Conservation (phyloP, 257 asterid species). For the Solanum ossicruentum region DNA sequence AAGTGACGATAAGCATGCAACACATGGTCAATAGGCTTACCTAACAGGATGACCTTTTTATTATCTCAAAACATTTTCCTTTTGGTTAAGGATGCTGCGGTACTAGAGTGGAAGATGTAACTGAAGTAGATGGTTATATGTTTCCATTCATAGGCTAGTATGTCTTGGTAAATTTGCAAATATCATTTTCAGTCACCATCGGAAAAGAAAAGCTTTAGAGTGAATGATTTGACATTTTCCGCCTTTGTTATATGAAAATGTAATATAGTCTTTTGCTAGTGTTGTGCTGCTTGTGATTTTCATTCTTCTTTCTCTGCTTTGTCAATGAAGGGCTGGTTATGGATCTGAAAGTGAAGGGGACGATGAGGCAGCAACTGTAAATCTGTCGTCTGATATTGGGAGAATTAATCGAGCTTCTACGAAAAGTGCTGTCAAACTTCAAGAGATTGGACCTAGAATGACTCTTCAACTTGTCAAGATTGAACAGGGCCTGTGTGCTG, state of each 20-base stretch:
- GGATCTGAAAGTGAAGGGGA: slow-evolving; percentile 95
- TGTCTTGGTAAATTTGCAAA: neutral
- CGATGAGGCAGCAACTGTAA: slow-evolving; percentile 87
- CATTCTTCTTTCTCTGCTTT: neutral
- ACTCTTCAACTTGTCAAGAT: slow-evolving; percentile 60
- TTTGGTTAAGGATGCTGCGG: neutral
- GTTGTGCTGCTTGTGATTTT: neutral
- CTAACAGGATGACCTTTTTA: neutral
- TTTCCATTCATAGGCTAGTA: neutral
- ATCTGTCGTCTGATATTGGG: slow-evolving; percentile 53
- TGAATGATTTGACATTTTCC: neutral
- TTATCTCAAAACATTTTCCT: neutral
- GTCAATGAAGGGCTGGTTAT: slow-evolving; percentile 64
- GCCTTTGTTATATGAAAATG: neutral
- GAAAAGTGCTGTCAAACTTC: slow-evolving; percentile 87
- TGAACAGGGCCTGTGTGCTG: slow-evolving; percentile 81
- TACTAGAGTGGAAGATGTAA: neutral
- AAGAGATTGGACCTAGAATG: slow-evolving; percentile 92
- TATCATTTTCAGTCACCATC: neutral
- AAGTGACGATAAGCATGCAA: neutral
- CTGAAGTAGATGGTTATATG: neutral
- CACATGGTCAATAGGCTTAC: neutral
- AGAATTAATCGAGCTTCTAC: slow-evolving; percentile 69
- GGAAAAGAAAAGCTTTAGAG: neutral
- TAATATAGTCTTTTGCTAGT: neutral